Conservation (phyloP, 2,329 filamentous ascomycete species). For the Clonostachys sp. region DNA sequence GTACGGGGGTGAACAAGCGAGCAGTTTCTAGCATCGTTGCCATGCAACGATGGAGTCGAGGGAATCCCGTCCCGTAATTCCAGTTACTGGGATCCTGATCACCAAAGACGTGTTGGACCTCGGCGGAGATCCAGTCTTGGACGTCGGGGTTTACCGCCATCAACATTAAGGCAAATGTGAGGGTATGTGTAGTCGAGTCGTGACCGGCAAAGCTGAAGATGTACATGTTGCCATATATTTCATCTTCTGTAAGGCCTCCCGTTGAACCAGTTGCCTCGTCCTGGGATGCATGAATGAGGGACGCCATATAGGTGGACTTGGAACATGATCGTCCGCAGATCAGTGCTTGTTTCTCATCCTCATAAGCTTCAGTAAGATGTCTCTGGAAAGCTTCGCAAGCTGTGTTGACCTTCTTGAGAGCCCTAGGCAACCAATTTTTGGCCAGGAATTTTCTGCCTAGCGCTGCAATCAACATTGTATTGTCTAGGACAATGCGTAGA, state of each 20-base stretch:
- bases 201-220: constrained; percentile 45
- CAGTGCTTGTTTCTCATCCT: constrained; percentile 11
- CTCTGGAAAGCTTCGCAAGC: constrained; percentile 15
- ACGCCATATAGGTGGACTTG: constrained; percentile 2
- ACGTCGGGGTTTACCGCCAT: constrained; percentile 36
- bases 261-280: background rate
- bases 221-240: constrained; percentile 45
- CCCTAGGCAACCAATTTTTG: background rate
- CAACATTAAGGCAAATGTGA: constrained; percentile 34
- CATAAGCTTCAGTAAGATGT: constrained; percentile 20
- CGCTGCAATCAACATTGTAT: constrained; percentile 15
- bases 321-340: background rate
- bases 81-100: background rate
- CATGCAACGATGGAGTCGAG: constrained; percentile 31
- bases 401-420: constrained; percentile 5
- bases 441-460: background rate
- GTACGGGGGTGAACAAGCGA: constrained; percentile 29
- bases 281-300: background rate
- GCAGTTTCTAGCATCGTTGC: constrained; percentile 35
- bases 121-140: constrained; percentile 38
- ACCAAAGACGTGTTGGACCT: constrained; percentile 19
- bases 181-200: constrained; percentile 15
- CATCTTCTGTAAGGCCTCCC: constrained; percentile 16
- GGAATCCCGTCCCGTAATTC: constrained; percentile 28
- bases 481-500: constrained; percentile 12